Percentiles rank a stretch among this genome's conserved stretches.
These are phyloP conservation scores for Podochytrium sp. DNA, from an alignment of 192 early-diverging fungal genomes.

Conservation along the genomic window DNA sequence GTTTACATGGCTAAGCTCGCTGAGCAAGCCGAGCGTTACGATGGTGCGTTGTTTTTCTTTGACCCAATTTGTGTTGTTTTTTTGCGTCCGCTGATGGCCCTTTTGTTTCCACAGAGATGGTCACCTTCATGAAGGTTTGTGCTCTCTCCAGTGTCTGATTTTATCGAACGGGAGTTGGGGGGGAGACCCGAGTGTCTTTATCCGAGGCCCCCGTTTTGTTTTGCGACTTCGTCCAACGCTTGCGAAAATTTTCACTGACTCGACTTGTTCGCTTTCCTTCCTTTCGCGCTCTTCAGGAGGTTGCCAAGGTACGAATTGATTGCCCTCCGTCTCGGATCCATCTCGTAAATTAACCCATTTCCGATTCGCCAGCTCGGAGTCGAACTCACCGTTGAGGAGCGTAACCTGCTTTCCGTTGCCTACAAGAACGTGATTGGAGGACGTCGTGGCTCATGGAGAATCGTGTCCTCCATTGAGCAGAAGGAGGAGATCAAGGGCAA, in stretches of 20 bases:
- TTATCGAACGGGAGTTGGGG: background rate
- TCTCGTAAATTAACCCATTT: no score
- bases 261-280: background rate
- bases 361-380: slow-evolving; percentile 71
- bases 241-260: background rate
- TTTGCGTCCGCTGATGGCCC: slow-evolving; percentile 25
- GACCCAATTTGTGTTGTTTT: slow-evolving; percentile 2
- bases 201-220: background rate
- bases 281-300: slow-evolving; percentile 52
- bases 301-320: slow-evolving; percentile 74
- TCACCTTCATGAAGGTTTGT: slow-evolving; percentile 77
- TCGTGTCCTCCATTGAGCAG: slow-evolving; percentile 98
- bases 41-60: slow-evolving; percentile 69
- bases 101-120: slow-evolving; percentile 71
- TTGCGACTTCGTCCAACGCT: background rate
- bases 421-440: slow-evolving; percentile 99
- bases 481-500: slow-evolving; percentile 98
- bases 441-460: slow-evolving; percentile 98
- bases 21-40: slow-evolving; percentile 99
- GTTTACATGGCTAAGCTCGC: slow-evolving; percentile 99
- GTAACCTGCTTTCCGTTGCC: slow-evolving; percentile 97
- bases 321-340: background rate
- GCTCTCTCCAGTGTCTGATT: background rate
- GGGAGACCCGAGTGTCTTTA: background rate
- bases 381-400: slow-evolving; percentile 97